These are phyloP conservation scores for Tulasnella sp. DNA, from an alignment of 768 basidiomycete genomes.

Conservation along the genomic window DNA sequence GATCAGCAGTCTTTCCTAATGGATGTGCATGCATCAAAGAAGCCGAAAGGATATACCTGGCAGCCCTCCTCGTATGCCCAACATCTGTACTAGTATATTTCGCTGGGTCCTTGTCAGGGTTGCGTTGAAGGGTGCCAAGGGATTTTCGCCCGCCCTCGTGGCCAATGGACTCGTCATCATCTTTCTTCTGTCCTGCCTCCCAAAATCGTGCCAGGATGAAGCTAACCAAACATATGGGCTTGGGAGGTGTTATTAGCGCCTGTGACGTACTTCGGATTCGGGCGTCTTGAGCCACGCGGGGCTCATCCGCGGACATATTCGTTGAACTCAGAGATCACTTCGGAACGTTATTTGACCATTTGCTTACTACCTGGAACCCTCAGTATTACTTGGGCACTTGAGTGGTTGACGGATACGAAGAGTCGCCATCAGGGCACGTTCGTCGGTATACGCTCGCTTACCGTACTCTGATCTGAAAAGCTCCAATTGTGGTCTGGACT, in stretches of 20 bases:
- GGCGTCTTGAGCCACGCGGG: constrained; percentile 29
- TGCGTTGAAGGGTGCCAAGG: neutral
- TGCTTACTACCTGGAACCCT: too few species aligned
- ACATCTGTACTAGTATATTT: neutral
- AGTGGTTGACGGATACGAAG: too few species aligned
- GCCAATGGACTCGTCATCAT: constrained; percentile 28
- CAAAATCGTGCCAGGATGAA: neutral
- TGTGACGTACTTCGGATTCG: constrained; percentile 15
- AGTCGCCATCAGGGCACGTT: too few species aligned
- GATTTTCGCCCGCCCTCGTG: constrained; percentile 22
- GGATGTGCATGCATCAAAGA: neutral
- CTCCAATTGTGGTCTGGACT: too few species aligned
- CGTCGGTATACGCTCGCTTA: too few species aligned
- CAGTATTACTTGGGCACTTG: too few species aligned
- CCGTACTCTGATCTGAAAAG: too few species aligned
- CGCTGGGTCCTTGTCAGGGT: neutral
- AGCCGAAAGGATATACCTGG: too few species aligned
- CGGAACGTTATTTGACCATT: neutral
- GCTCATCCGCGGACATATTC: constrained; percentile 34
- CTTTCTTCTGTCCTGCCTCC: constrained; percentile 26
- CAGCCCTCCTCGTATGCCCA: neutral
- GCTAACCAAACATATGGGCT: too few species aligned
- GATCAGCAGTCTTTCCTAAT: constrained; percentile 30
- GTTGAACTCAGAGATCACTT: constrained; percentile 15
- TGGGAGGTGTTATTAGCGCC: too few species aligned